These are phyloP conservation scores for Volvox africanus DNA, from an alignment of 139 green algal genomes.

Conservation along the genomic window DNA sequence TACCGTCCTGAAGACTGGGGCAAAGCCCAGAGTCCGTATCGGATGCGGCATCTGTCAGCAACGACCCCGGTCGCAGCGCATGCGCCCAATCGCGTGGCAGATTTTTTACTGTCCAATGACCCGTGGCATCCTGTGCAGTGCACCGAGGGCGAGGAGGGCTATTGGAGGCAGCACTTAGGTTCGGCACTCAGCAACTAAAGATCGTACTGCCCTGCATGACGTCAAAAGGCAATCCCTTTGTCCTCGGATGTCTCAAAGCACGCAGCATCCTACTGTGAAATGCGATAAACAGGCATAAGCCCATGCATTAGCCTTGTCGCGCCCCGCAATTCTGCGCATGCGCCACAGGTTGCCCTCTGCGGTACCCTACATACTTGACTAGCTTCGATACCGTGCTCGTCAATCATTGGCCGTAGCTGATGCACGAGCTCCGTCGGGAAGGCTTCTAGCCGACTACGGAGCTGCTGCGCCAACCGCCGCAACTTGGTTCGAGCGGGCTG, in stretches of 20 bases:
- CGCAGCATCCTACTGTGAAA: no score
- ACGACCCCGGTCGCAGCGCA: background rate
- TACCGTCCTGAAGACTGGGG: no score
- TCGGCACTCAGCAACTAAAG: no score
- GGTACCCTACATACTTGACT: background rate
- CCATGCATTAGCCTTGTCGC: background rate
- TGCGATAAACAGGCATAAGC: background rate
- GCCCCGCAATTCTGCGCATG: background rate
- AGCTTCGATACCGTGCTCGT: background rate
- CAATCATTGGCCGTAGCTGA: background rate
- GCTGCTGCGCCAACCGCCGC: background rate
- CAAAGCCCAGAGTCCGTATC: background rate
- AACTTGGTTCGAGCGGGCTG: background rate
- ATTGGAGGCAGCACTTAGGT: no score
- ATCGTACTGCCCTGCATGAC: no score
- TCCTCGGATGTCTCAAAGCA: no score
- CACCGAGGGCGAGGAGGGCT: background rate
- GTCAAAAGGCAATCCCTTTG: no score
- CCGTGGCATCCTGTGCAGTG: constrained; percentile 19
- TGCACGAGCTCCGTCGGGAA: constrained; percentile 40
- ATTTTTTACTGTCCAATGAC: background rate
- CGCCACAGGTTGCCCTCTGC: background rate
- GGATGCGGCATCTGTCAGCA: background rate
- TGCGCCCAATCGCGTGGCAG: constrained; percentile 26
- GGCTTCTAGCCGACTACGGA: constrained; percentile 10